Percentiles rank a stretch among this genome's conserved stretches.
Evolutionary conservation across 164 flowering plant species (phyloP).

Genomic region (Chimonanthus praecox): DNA sequence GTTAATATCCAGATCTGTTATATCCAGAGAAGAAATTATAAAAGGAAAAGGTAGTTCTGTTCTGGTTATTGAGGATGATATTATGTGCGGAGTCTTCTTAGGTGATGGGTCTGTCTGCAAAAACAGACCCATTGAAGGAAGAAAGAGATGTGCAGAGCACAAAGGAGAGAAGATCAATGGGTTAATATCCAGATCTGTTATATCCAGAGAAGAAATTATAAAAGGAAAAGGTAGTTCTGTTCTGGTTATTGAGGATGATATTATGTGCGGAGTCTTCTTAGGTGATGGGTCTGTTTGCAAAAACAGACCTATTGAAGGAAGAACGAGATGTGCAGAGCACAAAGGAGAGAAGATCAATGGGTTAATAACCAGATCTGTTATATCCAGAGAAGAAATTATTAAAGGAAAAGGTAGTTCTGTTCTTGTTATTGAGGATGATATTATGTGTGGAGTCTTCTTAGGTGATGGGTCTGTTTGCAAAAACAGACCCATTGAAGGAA

Average conservation of each 20-base stretch:
- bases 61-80: conserved; percentile 11
- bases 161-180: conserved; percentile 10
- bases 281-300: conserved; percentile 35
- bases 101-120: conserved; percentile 36
- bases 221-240: not conserved
- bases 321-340: conserved; percentile 40
- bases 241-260: conserved; percentile 11
- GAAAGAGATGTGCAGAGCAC: conserved; percentile 40
- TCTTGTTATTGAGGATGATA: not conserved
- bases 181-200: not conserved
- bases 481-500: conserved; percentile 27
- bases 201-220: not conserved
- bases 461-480: conserved; percentile 26
- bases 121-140: conserved; percentile 38
- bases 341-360: conserved; percentile 10
- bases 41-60: not conserved
- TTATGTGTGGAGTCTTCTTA: too few species aligned
- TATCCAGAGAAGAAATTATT: not conserved
- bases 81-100: conserved; percentile 12
- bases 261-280: conserved; percentile 12
- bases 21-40: not conserved
- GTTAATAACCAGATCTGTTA: not conserved
- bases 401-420: not conserved
- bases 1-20: not conserved
- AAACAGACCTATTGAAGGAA: conserved; percentile 38